Evolutionary conservation across 371 early-diverging fungal genomes (phyloP).

Genomic region (Amoeboaphelidium protococcarum): DNA sequence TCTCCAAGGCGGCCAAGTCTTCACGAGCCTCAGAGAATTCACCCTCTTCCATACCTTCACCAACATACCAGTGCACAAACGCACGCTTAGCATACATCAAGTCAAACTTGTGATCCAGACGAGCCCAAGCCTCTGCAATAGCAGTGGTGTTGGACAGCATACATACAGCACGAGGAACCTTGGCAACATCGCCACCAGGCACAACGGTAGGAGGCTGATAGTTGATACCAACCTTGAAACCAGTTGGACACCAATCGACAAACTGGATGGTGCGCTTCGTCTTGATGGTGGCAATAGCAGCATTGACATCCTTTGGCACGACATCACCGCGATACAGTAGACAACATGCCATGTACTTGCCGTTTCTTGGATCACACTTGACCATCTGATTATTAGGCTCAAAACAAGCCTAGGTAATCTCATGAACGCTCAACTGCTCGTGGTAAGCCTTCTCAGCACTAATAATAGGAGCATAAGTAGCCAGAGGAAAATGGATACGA

Average conservation of each 20-base stretch:
- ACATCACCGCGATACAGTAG: constrained; percentile 79
- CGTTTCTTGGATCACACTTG: constrained; percentile 78
- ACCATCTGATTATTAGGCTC: constrained; percentile 91
- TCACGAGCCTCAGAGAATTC: constrained; percentile 99
- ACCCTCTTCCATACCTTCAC: constrained; percentile 75
- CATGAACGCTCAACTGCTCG: constrained; percentile 65
- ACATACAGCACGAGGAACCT: constrained; percentile 77
- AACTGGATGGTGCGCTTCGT: constrained; percentile 75
- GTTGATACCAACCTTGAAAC: constrained; percentile 94
- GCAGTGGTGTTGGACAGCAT: constrained; percentile 89
- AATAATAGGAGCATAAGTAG: constrained; percentile 79
- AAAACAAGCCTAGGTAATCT: constrained; percentile 80
- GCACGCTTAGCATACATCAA: constrained; percentile 93
- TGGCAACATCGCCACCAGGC: constrained; percentile 77
- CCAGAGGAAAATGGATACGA: constrained; percentile 86
- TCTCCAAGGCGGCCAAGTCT: constrained; percentile 96
- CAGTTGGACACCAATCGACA: constrained; percentile 96
- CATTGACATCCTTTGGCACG: constrained; percentile 55
- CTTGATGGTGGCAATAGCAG: constrained; percentile 62
- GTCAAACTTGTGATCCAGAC: constrained; percentile 83
- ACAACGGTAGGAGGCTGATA: constrained; percentile 63
- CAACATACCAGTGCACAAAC: constrained; percentile 97
- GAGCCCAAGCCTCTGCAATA: constrained; percentile 86
- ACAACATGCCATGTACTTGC: constrained; percentile 92
- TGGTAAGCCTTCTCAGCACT: constrained; percentile 68